These are phyloP conservation scores for Thuidium tamariscinum DNA, from an alignment of 225 moss, liverwort and hornwort genomes.

Conservation along the genomic window DNA sequence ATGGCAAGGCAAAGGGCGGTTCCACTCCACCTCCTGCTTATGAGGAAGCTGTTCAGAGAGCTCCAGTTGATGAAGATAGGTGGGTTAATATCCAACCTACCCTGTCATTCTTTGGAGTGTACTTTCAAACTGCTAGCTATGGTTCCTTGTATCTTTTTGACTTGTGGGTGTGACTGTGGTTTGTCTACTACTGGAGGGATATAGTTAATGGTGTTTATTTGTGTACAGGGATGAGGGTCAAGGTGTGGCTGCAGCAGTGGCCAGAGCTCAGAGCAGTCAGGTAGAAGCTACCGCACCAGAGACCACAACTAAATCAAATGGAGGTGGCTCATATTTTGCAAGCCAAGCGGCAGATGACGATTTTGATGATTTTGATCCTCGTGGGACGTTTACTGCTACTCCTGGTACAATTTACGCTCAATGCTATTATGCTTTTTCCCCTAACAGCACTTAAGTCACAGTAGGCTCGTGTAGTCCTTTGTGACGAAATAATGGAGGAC, in stretches of 20 bases:
- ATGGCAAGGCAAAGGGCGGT: slow-evolving; percentile 28
- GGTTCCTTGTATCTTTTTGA: not conserved
- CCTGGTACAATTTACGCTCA: not conserved
- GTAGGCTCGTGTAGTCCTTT: not conserved
- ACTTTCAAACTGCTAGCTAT: not conserved
- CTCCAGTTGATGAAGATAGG: slow-evolving; percentile 21
- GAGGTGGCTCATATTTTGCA: slow-evolving; percentile 65
- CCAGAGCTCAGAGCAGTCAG: slow-evolving; percentile 71
- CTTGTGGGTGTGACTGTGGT: not conserved
- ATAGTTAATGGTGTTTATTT: not conserved
- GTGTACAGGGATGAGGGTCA: slow-evolving; percentile 34
- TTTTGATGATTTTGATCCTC: slow-evolving; percentile 95
- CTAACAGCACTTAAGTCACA: no score
- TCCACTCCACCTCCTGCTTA: slow-evolving; percentile 50
- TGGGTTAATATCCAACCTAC: not conserved
- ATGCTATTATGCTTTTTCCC: not conserved
- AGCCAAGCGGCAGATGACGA: slow-evolving; percentile 55
- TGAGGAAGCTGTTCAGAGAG: slow-evolving; percentile 41
- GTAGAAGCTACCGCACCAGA: slow-evolving; percentile 28
- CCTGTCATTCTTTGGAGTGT: not conserved
- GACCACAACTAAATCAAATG: slow-evolving; percentile 15
- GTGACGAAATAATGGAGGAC: not conserved
- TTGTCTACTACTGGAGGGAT: not conserved
- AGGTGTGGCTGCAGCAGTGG: slow-evolving; percentile 79
- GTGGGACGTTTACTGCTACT: slow-evolving; percentile 46